A percentile compares a stretch with the other conserved stretches of the same genome.
phyloP scores from a whole-genome alignment of 2,329 filamentous ascomycete genomes.

The Fusarium floridanum region DNA sequence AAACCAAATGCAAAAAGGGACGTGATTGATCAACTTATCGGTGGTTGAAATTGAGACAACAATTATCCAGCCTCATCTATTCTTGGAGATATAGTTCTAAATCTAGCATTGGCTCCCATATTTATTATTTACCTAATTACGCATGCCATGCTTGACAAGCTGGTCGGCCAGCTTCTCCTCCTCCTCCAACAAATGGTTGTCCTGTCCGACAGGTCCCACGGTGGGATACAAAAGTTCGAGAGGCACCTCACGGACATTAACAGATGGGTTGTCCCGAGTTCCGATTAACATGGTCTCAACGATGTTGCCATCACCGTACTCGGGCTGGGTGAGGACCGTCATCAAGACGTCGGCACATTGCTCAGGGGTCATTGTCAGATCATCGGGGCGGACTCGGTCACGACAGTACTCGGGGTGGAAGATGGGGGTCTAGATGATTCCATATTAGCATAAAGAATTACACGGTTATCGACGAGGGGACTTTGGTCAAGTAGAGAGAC shows the following conservation, averaged over 20 bases:
- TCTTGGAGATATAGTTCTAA: background rate
- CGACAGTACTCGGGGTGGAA: constrained; percentile 24
- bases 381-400: constrained; percentile 12
- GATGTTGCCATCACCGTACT: constrained; percentile 33
- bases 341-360: constrained; percentile 16
- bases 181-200: background rate
- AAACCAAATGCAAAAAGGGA: background rate
- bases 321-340: constrained; percentile 5
- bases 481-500: too few relatives aligned
- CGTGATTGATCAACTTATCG: background rate
- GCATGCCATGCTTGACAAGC: constrained; percentile 13
- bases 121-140: background rate
- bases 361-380: constrained; percentile 9
- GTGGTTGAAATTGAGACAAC: background rate
- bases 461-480: too few relatives aligned
- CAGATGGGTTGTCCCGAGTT: constrained; percentile 2
- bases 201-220: constrained; percentile 4
- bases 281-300: constrained; percentile 26
- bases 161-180: constrained; percentile 4
- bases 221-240: constrained; percentile 14
- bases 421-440: constrained; percentile 11
- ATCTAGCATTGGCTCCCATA: background rate
- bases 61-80: background rate
- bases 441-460: too few relatives aligned
- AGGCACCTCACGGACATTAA: constrained; percentile 12